Percentiles rank a stretch among this genome's conserved stretches.
These are phyloP conservation scores for Saccharomycopsis crataegensis DNA, from an alignment of 1,139 yeast species.

Conservation along the genomic window DNA sequence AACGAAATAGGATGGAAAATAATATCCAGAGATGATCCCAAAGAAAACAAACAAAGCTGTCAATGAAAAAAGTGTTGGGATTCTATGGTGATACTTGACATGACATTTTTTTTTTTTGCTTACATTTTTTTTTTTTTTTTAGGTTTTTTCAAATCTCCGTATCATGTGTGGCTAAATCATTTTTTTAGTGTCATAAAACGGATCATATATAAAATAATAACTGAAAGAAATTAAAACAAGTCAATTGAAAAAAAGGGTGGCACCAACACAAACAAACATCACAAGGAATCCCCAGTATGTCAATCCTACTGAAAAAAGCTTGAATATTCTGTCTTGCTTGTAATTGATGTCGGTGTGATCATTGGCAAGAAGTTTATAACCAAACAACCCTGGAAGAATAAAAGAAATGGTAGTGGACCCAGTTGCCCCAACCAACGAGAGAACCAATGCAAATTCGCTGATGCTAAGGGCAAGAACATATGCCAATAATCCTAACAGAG, in stretches of 20 bases:
- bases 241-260: constrained; percentile 46
- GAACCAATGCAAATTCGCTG: constrained; percentile 70
- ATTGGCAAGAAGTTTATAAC: constrained; percentile 54
- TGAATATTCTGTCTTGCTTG: constrained; percentile 36
- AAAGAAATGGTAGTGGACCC: constrained; percentile 93
- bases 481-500: constrained; percentile 36
- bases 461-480: constrained; percentile 66
- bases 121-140: too few relatives aligned
- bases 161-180: too few relatives aligned
- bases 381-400: constrained; percentile 86
- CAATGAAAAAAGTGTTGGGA: too few relatives aligned
- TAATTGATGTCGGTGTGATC: constrained; percentile 26
- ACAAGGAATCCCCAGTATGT: constrained; percentile 69
- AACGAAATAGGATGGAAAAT: too few relatives aligned
- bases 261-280: constrained; percentile 69
- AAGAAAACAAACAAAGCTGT: too few relatives aligned
- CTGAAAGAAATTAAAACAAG: background rate
- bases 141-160: too few relatives aligned
- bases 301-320: constrained; percentile 53
- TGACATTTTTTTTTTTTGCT: too few relatives aligned
- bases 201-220: background rate
- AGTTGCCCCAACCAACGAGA: constrained; percentile 90
- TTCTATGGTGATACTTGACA: too few relatives aligned
- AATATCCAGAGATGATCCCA: too few relatives aligned
- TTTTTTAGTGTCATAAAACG: too few relatives aligned